These are phyloP conservation scores for Pseudohalonectria lignicola DNA, from an alignment of 2,329 filamentous ascomycete genomes.

Conservation along the genomic window DNA sequence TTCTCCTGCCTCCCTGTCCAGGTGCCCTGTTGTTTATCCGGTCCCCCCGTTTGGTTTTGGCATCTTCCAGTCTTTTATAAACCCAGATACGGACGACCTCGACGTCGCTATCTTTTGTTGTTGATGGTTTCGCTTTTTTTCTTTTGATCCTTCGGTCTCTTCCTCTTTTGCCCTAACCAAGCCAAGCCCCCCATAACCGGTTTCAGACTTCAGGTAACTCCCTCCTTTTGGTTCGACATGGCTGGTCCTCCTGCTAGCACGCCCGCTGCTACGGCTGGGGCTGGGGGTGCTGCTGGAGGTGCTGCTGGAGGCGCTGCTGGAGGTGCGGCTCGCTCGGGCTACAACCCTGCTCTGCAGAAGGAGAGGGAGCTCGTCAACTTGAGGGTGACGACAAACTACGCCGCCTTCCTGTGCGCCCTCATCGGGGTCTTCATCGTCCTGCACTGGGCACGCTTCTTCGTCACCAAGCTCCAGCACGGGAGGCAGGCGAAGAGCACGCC, in stretches of 20 bases:
- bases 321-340: too few species aligned
- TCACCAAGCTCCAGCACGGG: conserved; percentile 7
- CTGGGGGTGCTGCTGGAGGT: background rate
- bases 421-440: conserved; percentile 17
- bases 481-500: conserved; percentile 7
- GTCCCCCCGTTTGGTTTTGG: background rate
- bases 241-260: too few species aligned
- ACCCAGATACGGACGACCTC: too few species aligned
- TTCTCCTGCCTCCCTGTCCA: too few species aligned
- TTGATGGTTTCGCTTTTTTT: background rate
- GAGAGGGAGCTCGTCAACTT: conserved; percentile 5
- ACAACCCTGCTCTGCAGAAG: background rate
- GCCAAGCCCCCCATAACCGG: too few species aligned
- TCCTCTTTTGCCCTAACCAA: too few species aligned
- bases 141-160: background rate
- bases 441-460: conserved; percentile 15
- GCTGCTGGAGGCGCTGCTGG: background rate
- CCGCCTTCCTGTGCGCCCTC: conserved; percentile 13
- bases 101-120: background rate
- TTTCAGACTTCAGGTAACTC: too few species aligned
- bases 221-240: too few species aligned
- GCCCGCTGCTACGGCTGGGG: too few species aligned
- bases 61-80: background rate
- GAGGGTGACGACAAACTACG: conserved; percentile 6
- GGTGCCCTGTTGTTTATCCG: background rate